Evolutionary conservation across 345 rosid species (phyloP), one percentile per base, ranked within the genome.

Genomic region (Acer saccharum): DNA sequence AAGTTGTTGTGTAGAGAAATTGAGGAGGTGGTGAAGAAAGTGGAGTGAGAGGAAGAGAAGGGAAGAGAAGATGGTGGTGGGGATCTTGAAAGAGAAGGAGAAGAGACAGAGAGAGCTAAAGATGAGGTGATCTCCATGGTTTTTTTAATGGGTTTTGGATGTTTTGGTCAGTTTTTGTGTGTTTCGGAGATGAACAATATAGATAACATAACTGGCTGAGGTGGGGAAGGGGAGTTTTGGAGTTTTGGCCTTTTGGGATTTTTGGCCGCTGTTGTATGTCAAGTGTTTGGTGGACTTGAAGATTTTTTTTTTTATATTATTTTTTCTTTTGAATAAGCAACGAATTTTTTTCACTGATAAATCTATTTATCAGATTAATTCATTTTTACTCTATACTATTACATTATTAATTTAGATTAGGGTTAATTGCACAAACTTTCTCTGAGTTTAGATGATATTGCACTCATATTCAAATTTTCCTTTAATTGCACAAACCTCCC

Each of bases 41-140:
- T 16, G 65, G 98, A 90, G 63, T 72, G 81, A 69, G 91, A 88
- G 41, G 97, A 90, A 48, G 94, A 88, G 67, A 85, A 60, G 46
- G 86, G 83, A 2, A 84, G 79, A 21, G 83, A 76, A 69, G 82
- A 57, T 41, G 79, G 68, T 61, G 81, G 77, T 0, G 84, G 81
- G 14, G 78, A 75, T 54, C 81, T 83, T 17, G 87, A 46, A 54
- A 70, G 67, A 44, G 80, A 63, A 52, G 60, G 18, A 55, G 80
- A 44, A 20, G 71, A 67, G 25, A 70, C 79, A 39, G 90, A 84
- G n/a, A 87, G 89, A 62, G 89, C 79, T 57, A 86, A 78, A 66
- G 87, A 83, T 21, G 88, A 82, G 29, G 89, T 88, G 79, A 92
- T 86, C 89, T 87, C 91, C 96, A 95, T 95, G 81, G 62, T 55